A percentile compares a stretch with the other conserved stretches of the same genome.
phyloP scores from a whole-genome alignment of 306 rosid species.

The Astragalus glycyphyllos region DNA sequence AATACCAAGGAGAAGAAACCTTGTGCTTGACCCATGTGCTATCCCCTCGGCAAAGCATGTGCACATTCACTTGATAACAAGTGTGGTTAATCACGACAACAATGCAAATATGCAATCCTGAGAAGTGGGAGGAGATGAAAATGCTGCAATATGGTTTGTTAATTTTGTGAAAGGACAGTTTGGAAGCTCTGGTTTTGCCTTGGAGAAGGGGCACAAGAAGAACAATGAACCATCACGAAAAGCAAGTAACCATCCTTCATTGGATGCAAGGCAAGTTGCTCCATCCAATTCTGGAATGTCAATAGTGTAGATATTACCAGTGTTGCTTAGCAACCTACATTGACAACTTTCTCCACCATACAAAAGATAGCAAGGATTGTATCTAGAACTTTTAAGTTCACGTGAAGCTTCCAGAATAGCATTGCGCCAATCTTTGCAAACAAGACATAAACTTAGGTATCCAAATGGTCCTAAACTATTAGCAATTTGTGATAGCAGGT shows the following conservation, averaged over 20 bases:
- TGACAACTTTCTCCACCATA: conserved; percentile 7
- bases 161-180: conserved; percentile 15
- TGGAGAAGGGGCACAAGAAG: conserved; percentile 42
- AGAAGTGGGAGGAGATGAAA: conserved; percentile 44
- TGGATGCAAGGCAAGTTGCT: conserved; percentile 51
- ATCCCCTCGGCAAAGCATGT: conserved; percentile 19
- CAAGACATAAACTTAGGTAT: conserved; percentile 40
- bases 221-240: conserved; percentile 27
- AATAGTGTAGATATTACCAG: background rate
- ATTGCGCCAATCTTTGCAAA: conserved; percentile 46
- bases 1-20: no score
- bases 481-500: conserved; percentile 28
- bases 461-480: conserved; percentile 28
- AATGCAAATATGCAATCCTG: conserved; percentile 32
- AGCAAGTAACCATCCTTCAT: conserved; percentile 50
- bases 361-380: conserved; percentile 35
- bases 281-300: conserved; percentile 32
- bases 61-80: background rate
- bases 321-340: background rate
- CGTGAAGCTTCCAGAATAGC: conserved; percentile 31
- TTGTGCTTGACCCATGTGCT: conserved; percentile 20
- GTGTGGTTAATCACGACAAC: conserved; percentile 3
- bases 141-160: conserved; percentile 37
- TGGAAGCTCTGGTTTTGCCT: conserved; percentile 46
- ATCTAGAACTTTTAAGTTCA: background rate